Conservation (phyloP, 192 early-diverging fungal species). For the Backusella psychrophila region DNA sequence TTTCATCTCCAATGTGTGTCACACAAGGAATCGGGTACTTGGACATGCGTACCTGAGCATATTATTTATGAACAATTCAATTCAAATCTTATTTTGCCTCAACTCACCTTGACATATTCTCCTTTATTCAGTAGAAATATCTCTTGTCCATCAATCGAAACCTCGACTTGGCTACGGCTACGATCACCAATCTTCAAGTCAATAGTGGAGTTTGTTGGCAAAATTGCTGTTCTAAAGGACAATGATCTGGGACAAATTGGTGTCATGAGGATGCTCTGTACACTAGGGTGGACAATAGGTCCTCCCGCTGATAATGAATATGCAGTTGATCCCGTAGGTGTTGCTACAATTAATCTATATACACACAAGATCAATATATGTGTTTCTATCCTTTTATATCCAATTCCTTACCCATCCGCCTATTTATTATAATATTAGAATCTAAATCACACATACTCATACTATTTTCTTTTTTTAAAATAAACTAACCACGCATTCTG, state of each 20-base stretch:
- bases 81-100: too few species aligned
- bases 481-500: constrained; percentile 67
- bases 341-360: constrained; percentile 73
- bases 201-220: constrained; percentile 68
- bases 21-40: constrained; percentile 78
- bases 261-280: constrained; percentile 70
- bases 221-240: constrained; percentile 78
- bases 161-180: constrained; percentile 64
- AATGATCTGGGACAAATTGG: constrained; percentile 84
- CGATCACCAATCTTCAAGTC: constrained; percentile 58
- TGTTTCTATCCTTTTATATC: background rate
- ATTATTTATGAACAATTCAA: too few species aligned
- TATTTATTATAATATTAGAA: background rate
- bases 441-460: too few species aligned
- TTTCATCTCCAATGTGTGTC: constrained; percentile 57
- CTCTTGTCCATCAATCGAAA: constrained; percentile 77
- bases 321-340: constrained; percentile 92
- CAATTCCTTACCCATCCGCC: constrained; percentile 18
- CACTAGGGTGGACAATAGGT: constrained; percentile 78
- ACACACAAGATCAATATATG: background rate
- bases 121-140: constrained; percentile 65
- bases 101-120: constrained; percentile 58
- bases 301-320: constrained; percentile 88
- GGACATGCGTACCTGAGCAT: constrained; percentile 56
- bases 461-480: constrained; percentile 6